Evolutionary conservation across 2,329 filamentous ascomycete species (phyloP).

Genomic region (Monilinia laxa): DNA sequence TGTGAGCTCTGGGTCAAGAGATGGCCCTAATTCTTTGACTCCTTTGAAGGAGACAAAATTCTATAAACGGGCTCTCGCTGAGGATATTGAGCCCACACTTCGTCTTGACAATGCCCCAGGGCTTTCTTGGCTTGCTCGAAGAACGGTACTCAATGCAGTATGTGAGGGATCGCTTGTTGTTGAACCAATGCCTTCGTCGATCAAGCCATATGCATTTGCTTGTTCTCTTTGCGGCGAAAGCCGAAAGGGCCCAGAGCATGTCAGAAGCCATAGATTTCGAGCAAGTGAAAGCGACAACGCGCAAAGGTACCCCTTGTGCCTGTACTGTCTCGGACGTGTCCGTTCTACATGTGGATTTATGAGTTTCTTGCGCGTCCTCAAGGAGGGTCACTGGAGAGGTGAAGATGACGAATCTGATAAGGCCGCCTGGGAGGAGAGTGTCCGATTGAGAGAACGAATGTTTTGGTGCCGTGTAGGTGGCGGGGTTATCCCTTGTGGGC

Average conservation of each 20-base stretch:
- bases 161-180: constrained; percentile 84
- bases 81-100: constrained; percentile 93
- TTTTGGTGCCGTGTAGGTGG: constrained; percentile 95
- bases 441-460: constrained; percentile 87
- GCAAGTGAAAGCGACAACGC: constrained; percentile 84
- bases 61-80: constrained; percentile 82
- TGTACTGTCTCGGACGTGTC: constrained; percentile 79
- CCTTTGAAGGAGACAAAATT: constrained; percentile 88
- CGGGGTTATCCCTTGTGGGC: constrained; percentile 69
- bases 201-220: constrained; percentile 43
- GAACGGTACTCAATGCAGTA: constrained; percentile 79
- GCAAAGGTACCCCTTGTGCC: constrained; percentile 85
- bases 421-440: constrained; percentile 91
- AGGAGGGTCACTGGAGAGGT: constrained; percentile 87
- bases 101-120: constrained; percentile 86
- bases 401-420: constrained; percentile 82
- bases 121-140: constrained; percentile 87
- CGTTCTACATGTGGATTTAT: constrained; percentile 90
- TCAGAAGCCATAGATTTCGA: constrained; percentile 83
- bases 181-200: constrained; percentile 72
- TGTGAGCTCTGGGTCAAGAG: constrained; percentile 47
- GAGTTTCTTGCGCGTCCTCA: constrained; percentile 85
- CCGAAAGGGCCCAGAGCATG: constrained; percentile 67
- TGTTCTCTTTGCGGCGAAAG: constrained; percentile 89
- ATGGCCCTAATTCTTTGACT: constrained; percentile 46